These are phyloP conservation scores for Hura crepitans DNA, from an alignment of 441 rosid genomes.

Conservation along the genomic window DNA sequence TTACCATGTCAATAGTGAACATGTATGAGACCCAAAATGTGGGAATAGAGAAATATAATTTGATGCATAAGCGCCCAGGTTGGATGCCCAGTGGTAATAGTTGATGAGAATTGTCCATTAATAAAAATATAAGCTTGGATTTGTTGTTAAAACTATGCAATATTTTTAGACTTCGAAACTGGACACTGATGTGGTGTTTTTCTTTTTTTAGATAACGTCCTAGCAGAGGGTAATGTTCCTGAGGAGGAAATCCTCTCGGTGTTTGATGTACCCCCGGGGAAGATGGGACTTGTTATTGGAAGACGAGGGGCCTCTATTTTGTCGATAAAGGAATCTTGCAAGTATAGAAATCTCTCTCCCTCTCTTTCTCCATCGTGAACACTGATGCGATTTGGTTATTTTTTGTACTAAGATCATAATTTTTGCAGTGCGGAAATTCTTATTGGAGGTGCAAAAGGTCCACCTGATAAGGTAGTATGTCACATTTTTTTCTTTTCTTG, in stretches of 20 bases:
- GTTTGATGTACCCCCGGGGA: slow-evolving; percentile 78
- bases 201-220: slow-evolving; percentile 43
- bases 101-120: too few species aligned
- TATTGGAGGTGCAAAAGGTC: slow-evolving; percentile 76
- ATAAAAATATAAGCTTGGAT: neutral
- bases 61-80: neutral
- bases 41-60: too few species aligned
- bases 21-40: neutral
- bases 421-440: slow-evolving; percentile 76
- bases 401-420: slow-evolving; percentile 1
- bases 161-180: neutral
- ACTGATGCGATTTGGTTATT: slow-evolving; percentile 10
- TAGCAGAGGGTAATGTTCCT: slow-evolving; percentile 35
- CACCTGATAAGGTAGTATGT: slow-evolving; percentile 72
- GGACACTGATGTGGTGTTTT: slow-evolving; percentile 17
- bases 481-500: too few species aligned
- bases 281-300: slow-evolving; percentile 89
- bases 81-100: too few species aligned
- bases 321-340: slow-evolving; percentile 80
- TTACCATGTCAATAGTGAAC: neutral
- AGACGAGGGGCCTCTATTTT: slow-evolving; percentile 75
- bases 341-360: slow-evolving; percentile 37
- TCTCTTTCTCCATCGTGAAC: slow-evolving; percentile 14
- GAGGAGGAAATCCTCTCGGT: slow-evolving; percentile 83
- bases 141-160: neutral